Base-by-base conservation (phyloP, 352 stramenopile genomes). In the Phytophthora pisi region DNA sequence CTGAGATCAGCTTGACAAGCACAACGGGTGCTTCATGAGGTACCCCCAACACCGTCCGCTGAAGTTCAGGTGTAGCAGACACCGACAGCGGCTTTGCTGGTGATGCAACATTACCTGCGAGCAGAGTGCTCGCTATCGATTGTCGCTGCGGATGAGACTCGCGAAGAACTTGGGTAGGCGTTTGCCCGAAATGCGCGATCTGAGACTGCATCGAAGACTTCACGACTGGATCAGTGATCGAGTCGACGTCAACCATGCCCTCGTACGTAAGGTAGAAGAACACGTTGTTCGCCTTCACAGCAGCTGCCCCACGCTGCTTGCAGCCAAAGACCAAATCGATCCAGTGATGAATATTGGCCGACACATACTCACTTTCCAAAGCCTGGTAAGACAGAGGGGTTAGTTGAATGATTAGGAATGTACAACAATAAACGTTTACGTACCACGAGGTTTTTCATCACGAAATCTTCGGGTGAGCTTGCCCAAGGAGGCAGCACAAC, bases 201-300 rank as follows among this genome's bases (percentile, higher is more conserved):
- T 99, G 97, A 66, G 94, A 92, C 64, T 98, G 95, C 76, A 96
- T 95, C 16, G 96, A 98, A 42, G 96, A 96, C 68, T 96, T 93
- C 28, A 96, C 79, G 28, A 98, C 82, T 7, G 97, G 77, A 42
- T 99, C 94, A 24, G 96, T 76, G 71, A 97, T 96, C 6, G 96
- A 97, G 67, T 99, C 93, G 36, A 99, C 87, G 71, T 99, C 96
- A 45, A 99, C 96, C 74, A 97, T 96, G 45, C 97, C 97, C 82
- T 99, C 97, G 67, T 99, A 99, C 1, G 95, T 99, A 36, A 99
- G 82, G 68, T 99, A 98, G 73, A 99, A 98, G 73, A 99, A 99
- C 9, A 99, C 77, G 70, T 99, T 99, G 66, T 98, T 93, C 7
- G 97, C 93, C 11, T 93, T 84, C 31, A 98, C 83, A 8, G 97